Conservation (phyloP, 148 eudicot genomes). For the Rhododendron kiyosumense region DNA sequence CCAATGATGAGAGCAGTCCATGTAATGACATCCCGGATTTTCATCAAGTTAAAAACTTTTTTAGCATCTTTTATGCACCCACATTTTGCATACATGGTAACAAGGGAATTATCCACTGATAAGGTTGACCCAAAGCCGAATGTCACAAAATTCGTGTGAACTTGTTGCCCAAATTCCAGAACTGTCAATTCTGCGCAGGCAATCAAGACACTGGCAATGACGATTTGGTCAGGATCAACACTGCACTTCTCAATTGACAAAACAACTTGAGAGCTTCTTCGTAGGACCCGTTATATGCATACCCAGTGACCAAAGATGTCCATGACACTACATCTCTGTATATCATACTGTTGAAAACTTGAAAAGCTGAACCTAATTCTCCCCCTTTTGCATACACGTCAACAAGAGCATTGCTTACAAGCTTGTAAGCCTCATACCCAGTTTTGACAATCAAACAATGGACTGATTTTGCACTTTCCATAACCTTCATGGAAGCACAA, state of each 20-base stretch:
- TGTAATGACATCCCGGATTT: conserved; percentile 39
- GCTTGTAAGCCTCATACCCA: conserved; percentile 48
- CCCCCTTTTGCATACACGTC: conserved; percentile 71
- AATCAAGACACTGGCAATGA: conserved; percentile 48
- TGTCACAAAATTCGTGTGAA: conserved; percentile 56
- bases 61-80: conserved; percentile 66
- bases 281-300: conserved; percentile 38
- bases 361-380: conserved; percentile 34
- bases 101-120: conserved; percentile 61
- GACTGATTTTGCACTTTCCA: conserved; percentile 35
- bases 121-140: conserved; percentile 35
- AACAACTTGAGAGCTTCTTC: conserved; percentile 60
- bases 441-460: conserved; percentile 63
- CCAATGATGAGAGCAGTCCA: conserved; percentile 81
- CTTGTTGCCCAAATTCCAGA: conserved; percentile 61
- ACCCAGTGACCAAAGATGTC: conserved; percentile 67
- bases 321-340: conserved; percentile 63
- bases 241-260: conserved; percentile 46
- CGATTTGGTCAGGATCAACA: conserved; percentile 42
- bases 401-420: conserved; percentile 72
- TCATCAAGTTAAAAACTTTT: conserved; percentile 47
- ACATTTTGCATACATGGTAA: conserved; percentile 68
- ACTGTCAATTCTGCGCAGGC: conserved; percentile 61
- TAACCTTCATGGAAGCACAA: conserved; percentile 40
- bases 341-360: conserved; percentile 36